phyloP scores from a whole-genome alignment of 306 rosid species.

The Inga laurina region DNA sequence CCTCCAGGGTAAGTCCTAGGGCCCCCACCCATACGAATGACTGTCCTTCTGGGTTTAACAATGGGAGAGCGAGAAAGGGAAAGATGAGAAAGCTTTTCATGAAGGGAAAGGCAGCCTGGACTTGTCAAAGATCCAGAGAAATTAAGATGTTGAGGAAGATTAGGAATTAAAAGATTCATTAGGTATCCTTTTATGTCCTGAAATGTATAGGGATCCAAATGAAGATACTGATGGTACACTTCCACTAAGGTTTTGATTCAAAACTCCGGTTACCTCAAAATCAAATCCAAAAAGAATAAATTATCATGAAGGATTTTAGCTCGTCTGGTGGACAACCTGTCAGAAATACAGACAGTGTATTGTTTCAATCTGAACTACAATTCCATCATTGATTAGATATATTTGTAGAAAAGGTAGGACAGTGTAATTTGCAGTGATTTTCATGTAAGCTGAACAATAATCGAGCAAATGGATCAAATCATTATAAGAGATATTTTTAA shows the following conservation, averaged over 20 bases:
- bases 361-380: neutral
- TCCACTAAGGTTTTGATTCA: neutral
- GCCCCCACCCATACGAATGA: slow-evolving; percentile 98
- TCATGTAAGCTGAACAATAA: neutral
- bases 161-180: slow-evolving; percentile 22
- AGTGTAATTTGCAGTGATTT: neutral
- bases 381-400: neutral
- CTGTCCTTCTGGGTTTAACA: slow-evolving; percentile 28
- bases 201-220: neutral
- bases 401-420: neutral
- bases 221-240: neutral
- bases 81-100: slow-evolving; percentile 27
- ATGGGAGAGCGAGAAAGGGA: slow-evolving; percentile 23
- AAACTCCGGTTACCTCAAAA: neutral
- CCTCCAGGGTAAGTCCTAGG: slow-evolving; percentile 94
- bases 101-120: slow-evolving; percentile 42
- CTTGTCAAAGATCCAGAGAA: slow-evolving; percentile 44
- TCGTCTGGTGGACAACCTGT: neutral
- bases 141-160: slow-evolving; percentile 31
- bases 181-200: neutral
- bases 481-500: too few species aligned
- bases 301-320: neutral
- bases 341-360: neutral
- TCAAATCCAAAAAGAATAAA: neutral
- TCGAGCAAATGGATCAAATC: neutral